Evolutionary conservation across 2,329 filamentous ascomycete species (phyloP).

Genomic region (Lachnellula occidentalis): DNA sequence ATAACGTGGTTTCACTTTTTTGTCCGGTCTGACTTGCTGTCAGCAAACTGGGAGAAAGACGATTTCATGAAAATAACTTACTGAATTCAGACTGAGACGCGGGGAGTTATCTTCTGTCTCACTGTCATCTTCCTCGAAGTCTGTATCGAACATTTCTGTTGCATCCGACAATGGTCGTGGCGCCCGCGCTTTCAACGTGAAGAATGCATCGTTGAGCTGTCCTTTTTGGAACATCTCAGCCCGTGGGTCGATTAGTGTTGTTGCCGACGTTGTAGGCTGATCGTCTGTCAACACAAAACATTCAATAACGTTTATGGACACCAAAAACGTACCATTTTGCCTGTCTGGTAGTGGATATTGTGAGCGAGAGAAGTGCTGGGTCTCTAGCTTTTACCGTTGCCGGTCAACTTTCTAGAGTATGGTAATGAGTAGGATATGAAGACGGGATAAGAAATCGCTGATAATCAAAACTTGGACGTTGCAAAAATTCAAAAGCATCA

Average conservation of each 20-base stretch:
- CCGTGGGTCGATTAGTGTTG: conserved; percentile 26
- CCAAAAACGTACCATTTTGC: conserved; percentile 23
- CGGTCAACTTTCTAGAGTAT: conserved; percentile 24
- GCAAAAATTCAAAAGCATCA: conserved; percentile 26
- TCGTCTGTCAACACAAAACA: conserved; percentile 15
- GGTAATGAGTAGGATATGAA: conserved; percentile 14
- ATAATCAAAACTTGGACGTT: conserved; percentile 17
- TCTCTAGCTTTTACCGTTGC: conserved; percentile 28
- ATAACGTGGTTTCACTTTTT: conserved; percentile 78
- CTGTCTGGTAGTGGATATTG: conserved; percentile 19
- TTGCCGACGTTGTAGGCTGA: conserved; percentile 23
- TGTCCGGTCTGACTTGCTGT: conserved; percentile 51
- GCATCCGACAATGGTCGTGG: conserved; percentile 62
- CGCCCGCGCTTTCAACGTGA: conserved; percentile 48
- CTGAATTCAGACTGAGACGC: conserved; percentile 64
- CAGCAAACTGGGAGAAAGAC: conserved; percentile 15
- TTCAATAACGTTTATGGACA: neutral
- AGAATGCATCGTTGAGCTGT: conserved; percentile 52
- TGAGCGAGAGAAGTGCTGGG: conserved; percentile 21
- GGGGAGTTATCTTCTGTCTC: conserved; percentile 58
- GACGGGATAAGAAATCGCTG: conserved; percentile 20
- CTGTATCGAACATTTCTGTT: conserved; percentile 75
- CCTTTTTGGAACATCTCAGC: conserved; percentile 42
- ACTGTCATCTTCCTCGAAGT: conserved; percentile 56
- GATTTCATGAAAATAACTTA: conserved; percentile 39